phyloP scores from a whole-genome alignment of 2,329 filamentous ascomycete genomes.

The Arachnopeziza araneosa region DNA sequence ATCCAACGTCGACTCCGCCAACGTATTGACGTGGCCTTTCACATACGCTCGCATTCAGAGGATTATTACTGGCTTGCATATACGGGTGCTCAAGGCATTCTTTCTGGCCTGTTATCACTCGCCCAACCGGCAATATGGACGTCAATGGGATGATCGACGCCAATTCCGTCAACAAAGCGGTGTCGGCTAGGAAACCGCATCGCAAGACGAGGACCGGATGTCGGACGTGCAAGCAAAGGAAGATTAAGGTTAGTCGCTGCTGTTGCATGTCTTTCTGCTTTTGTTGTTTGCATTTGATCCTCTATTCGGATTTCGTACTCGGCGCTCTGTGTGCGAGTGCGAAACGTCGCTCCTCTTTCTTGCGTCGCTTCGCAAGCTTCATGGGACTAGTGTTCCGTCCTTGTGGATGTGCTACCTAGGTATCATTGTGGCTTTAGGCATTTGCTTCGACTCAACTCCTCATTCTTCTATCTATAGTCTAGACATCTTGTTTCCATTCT shows the following conservation, averaged over 20 bases:
- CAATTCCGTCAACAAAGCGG: neutral
- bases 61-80: neutral
- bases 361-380: neutral
- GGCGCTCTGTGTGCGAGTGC: neutral
- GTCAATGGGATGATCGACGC: neutral
- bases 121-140: neutral
- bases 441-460: too few species aligned
- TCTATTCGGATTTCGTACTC: neutral
- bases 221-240: conserved; percentile 35
- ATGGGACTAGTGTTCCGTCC: too few species aligned
- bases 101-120: neutral
- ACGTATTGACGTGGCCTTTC: neutral
- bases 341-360: neutral
- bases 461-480: too few species aligned
- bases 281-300: neutral
- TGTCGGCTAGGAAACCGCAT: conserved; percentile 21
- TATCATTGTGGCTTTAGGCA: too few species aligned
- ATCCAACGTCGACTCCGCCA: neutral
- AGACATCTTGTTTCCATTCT: too few species aligned
- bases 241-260: conserved; percentile 34
- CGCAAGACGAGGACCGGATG: conserved; percentile 37
- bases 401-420: too few species aligned
- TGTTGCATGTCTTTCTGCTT: neutral
- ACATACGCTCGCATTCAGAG: too few species aligned
- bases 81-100: neutral